phyloP scores from a whole-genome alignment of 2,329 filamentous ascomycete species.

The Tolypocladium capitatum region DNA sequence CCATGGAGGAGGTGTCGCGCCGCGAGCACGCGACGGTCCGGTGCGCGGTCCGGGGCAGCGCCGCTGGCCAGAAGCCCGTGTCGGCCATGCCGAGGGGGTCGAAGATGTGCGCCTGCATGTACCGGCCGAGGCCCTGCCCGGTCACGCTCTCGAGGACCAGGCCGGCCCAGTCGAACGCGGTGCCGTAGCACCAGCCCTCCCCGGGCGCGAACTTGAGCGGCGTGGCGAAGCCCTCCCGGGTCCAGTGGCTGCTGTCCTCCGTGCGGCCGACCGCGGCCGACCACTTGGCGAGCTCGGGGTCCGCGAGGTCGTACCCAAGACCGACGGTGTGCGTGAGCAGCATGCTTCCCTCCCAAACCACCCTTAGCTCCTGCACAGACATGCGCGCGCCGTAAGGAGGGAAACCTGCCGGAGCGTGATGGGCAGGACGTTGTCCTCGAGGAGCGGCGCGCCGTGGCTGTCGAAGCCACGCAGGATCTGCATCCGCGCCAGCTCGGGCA shows the following conservation, averaged over 20 bases:
- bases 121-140: slow-evolving; percentile 20
- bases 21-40: slow-evolving; percentile 10
- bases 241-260: slow-evolving; percentile 17
- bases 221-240: slow-evolving; percentile 23
- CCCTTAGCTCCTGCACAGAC: too few species aligned
- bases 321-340: slow-evolving; percentile 38
- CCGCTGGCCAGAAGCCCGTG: slow-evolving; percentile 22
- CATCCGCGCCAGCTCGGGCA: slow-evolving; percentile 20
- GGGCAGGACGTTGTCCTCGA: slow-evolving; percentile 21
- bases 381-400: too few species aligned
- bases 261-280: slow-evolving; percentile 19
- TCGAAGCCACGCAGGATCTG: slow-evolving; percentile 25
- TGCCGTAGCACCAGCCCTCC: slow-evolving; percentile 35
- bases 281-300: slow-evolving; percentile 28
- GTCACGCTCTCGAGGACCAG: slow-evolving; percentile 27
- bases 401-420: slow-evolving; percentile 23
- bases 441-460: slow-evolving; percentile 19
- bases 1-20: slow-evolving; percentile 6
- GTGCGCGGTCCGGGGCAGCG: slow-evolving; percentile 11
- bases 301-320: slow-evolving; percentile 27
- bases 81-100: slow-evolving; percentile 21
- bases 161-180: slow-evolving; percentile 33
- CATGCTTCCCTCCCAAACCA: slow-evolving; percentile 14
- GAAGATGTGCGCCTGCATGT: slow-evolving; percentile 24
- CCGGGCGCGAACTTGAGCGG: slow-evolving; percentile 33